A percentile compares a stretch with the other conserved stretches of the same genome.
phyloP scores from a whole-genome alignment of 768 basidiomycete species.

The Galerina sulciceps region DNA sequence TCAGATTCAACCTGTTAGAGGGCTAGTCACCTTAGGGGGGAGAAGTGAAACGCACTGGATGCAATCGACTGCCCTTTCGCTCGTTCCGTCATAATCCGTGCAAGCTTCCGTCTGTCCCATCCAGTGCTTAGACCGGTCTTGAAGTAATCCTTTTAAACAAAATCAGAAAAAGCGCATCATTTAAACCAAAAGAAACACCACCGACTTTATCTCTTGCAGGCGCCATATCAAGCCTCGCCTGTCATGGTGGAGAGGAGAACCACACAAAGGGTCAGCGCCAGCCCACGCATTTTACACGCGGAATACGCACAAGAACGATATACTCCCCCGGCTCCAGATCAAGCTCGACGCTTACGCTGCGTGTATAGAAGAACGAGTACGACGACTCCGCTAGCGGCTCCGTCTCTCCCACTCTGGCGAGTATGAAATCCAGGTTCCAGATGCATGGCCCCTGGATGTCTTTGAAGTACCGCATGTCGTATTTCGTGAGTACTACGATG shows the following conservation, averaged over 20 bases:
- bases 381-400: constrained; percentile 35
- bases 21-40: background rate
- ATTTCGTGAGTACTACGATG: constrained; percentile 51
- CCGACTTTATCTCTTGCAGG: constrained; percentile 18
- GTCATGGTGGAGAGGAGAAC: no score
- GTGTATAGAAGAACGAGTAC: constrained; percentile 31
- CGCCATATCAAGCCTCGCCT: constrained; percentile 27
- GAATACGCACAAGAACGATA: constrained; percentile 37
- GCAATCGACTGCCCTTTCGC: constrained; percentile 34
- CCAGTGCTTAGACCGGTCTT: constrained; percentile 21
- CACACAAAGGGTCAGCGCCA: background rate
- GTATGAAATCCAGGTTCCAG: constrained; percentile 52
- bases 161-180: background rate
- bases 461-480: constrained; percentile 49
- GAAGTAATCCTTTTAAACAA: constrained; percentile 29
- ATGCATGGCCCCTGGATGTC: constrained; percentile 36
- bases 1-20: background rate
- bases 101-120: constrained; percentile 36
- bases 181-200: background rate
- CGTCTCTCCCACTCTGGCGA: constrained; percentile 47
- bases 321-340: constrained; percentile 45
- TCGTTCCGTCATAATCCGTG: constrained; percentile 28
- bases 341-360: constrained; percentile 45
- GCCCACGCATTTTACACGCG: background rate
- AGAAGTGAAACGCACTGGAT: constrained; percentile 26